A percentile compares a stretch with the other conserved stretches of the same genome.
phyloP scores from a whole-genome alignment of 495 filamentous ascomycete genomes.

The Lophiotrema nucula region DNA sequence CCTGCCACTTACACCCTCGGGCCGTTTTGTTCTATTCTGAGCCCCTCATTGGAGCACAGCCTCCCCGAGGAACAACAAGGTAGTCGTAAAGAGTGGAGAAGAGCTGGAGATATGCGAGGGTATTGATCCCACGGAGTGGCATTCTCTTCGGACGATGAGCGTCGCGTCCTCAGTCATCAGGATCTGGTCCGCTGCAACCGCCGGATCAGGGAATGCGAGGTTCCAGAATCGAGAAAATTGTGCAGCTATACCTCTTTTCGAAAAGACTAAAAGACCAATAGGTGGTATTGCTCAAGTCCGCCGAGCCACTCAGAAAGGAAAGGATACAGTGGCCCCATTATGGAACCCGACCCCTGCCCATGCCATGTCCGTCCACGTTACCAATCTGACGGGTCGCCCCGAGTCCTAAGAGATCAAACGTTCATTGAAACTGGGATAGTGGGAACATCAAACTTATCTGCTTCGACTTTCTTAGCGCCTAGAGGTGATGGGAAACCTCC shows the following conservation, averaged over 20 bases:
- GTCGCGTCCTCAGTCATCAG: background rate
- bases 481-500: background rate
- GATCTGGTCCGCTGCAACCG: background rate
- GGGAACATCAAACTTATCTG: constrained; percentile 8
- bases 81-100: background rate
- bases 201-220: background rate
- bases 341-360: background rate
- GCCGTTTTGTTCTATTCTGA: background rate
- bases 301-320: background rate
- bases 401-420: constrained; percentile 17
- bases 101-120: background rate
- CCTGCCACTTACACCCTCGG: background rate
- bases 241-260: background rate
- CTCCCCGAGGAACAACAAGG: background rate
- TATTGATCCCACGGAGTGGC: background rate
- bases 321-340: background rate
- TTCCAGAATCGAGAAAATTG: background rate
- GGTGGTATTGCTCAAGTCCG: background rate
- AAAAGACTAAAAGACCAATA: background rate
- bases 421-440: constrained; percentile 21
- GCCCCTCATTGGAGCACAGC: background rate
- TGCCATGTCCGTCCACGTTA: constrained; percentile 9
- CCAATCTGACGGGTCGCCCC: constrained; percentile 8
- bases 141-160: background rate
- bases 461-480: background rate